Evolutionary conservation across 768 basidiomycete genomes (phyloP).

Genomic region (Leccinellum rugosiceps): DNA sequence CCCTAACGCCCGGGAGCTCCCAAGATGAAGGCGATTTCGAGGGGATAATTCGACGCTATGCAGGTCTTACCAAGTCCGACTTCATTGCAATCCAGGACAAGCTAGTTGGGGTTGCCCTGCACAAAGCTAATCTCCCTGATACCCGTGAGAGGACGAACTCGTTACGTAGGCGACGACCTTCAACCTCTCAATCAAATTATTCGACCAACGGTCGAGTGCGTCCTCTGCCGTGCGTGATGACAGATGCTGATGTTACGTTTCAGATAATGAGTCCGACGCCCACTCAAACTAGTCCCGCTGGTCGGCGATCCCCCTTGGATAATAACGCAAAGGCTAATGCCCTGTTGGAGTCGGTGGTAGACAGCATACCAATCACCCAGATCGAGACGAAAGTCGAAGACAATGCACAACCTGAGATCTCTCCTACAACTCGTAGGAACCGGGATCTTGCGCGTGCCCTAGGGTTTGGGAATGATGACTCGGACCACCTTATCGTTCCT

Average conservation of each 20-base stretch:
- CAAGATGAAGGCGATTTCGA: slow-evolving; percentile 60
- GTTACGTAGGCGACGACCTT: slow-evolving; percentile 71
- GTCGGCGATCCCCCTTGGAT: slow-evolving; percentile 39
- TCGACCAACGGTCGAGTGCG: slow-evolving; percentile 51
- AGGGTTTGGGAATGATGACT: slow-evolving; percentile 52
- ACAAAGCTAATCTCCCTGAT: slow-evolving; percentile 56
- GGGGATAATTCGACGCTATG: slow-evolving; percentile 59
- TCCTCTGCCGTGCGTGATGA: slow-evolving; percentile 1
- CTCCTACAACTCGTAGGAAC: slow-evolving; percentile 58
- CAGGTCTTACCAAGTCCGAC: slow-evolving; percentile 69
- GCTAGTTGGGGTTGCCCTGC: slow-evolving; percentile 59
- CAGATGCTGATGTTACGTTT: slow-evolving; percentile 4
- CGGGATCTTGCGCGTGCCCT: slow-evolving; percentile 75
- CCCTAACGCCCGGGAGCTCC: slow-evolving; percentile 47
- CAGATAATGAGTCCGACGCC: slow-evolving; percentile 61
- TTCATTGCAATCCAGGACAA: slow-evolving; percentile 73
- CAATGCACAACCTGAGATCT: slow-evolving; percentile 35
- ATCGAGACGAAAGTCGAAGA: slow-evolving; percentile 28
- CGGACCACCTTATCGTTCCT: slow-evolving; percentile 23
- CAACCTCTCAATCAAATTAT: slow-evolving; percentile 81
- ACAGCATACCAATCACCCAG: slow-evolving; percentile 45
- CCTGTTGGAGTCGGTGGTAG: slow-evolving; percentile 59
- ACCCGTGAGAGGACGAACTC: slow-evolving; percentile 63
- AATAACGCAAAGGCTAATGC: slow-evolving; percentile 60
- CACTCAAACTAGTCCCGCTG: slow-evolving; percentile 29